These are phyloP conservation scores for Suillus cothurnatus DNA, from an alignment of 768 basidiomycete genomes.

Conservation along the genomic window DNA sequence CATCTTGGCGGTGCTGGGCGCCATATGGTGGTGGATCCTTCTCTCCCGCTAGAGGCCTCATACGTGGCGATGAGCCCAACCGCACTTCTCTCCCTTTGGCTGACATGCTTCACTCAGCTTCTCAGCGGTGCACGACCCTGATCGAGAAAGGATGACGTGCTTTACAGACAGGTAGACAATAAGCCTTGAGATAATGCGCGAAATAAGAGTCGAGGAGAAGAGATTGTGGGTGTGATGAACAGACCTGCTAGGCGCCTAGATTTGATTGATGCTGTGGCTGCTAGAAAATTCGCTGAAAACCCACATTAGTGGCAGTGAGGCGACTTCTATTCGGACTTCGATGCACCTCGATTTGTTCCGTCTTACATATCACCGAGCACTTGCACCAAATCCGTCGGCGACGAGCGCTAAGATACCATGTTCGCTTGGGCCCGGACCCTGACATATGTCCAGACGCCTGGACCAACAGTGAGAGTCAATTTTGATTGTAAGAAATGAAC, in stretches of 20 bases:
- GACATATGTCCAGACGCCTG: background rate
- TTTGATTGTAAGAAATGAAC: background rate
- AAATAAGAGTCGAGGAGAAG: background rate
- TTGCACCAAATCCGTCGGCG: background rate
- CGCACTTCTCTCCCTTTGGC: background rate
- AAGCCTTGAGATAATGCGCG: background rate
- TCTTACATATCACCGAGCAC: background rate
- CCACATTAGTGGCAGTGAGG: background rate
- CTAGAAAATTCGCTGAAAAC: background rate
- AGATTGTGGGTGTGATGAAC: background rate
- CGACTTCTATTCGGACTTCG: background rate
- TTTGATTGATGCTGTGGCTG: background rate
- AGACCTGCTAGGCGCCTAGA: background rate
- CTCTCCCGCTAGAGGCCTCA: background rate
- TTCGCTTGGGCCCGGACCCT: background rate
- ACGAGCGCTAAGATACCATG: background rate
- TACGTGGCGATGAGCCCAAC: background rate
- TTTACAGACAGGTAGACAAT: background rate
- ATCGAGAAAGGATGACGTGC: background rate
- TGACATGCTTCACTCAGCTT: background rate
- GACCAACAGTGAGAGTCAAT: background rate
- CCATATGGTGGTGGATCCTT: background rate
- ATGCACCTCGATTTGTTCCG: background rate
- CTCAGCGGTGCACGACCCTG: background rate
- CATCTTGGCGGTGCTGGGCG: background rate